Evolutionary conservation across 2,329 filamentous ascomycete species (phyloP).

Genomic region (Verticillium longisporum): DNA sequence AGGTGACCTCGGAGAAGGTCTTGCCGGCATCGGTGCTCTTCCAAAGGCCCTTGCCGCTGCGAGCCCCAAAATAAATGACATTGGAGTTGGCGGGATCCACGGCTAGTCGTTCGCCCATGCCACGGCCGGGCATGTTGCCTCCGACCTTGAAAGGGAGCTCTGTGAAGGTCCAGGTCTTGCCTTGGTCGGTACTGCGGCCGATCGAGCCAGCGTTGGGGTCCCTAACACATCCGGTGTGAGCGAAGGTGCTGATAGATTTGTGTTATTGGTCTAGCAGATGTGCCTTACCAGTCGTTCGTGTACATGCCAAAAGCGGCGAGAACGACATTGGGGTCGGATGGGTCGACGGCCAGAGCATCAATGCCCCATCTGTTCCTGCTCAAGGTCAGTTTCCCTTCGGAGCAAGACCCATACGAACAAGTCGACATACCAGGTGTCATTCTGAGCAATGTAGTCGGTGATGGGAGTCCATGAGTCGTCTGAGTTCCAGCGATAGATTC

Average conservation of each 20-base stretch:
- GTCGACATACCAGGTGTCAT: constrained; percentile 33
- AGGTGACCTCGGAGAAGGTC: constrained; percentile 43
- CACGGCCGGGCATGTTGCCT: constrained; percentile 55
- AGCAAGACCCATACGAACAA: no score
- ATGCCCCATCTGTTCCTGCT: constrained; percentile 48
- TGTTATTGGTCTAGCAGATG: no score
- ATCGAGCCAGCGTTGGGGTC: constrained; percentile 52
- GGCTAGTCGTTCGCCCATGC: constrained; percentile 51
- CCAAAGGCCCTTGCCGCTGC: constrained; percentile 52
- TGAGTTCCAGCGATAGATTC: constrained; percentile 45
- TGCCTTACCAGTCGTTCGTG: constrained; percentile 43
- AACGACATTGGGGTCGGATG: constrained; percentile 42
- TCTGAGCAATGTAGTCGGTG: constrained; percentile 36
- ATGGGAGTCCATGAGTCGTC: constrained; percentile 50
- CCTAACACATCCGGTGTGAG: constrained; percentile 13
- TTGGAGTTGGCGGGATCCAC: constrained; percentile 51
- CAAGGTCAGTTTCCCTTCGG: neutral
- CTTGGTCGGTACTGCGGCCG: constrained; percentile 45
- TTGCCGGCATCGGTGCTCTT: constrained; percentile 48
- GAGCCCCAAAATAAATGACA: constrained; percentile 51
- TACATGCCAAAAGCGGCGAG: constrained; percentile 51
- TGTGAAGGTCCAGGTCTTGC: constrained; percentile 42
- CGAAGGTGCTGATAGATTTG: no score
- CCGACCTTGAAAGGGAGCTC: constrained; percentile 52
- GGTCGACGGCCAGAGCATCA: constrained; percentile 50